Base-by-base conservation (phyloP, 2,329 filamentous ascomycete species). In the Graphilbum ipis-grandicollis region DNA sequence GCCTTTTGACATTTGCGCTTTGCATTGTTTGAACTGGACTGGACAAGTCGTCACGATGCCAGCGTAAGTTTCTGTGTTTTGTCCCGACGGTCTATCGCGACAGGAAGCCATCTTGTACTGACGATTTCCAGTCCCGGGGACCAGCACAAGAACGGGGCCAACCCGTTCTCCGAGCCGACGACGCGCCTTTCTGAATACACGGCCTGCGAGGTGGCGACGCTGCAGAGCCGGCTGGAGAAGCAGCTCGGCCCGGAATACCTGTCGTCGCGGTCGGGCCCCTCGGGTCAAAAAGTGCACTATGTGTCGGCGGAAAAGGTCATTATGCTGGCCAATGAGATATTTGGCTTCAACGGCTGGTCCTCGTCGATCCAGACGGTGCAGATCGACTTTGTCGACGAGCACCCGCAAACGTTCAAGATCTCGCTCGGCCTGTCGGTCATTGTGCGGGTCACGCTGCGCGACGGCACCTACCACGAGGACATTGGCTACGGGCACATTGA, bases 291-390 rank as follows among this genome's bases (percentile, higher is more conserved):
- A 52, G 81, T 98, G 15, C 84, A 93, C 54, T 98, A 98, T 57
- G 67, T 98, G 36, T 75, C 85, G n/a, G 86, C 85, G 1, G 88
- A 96, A 52, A 98, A 98, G 60, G 86, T 81, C 52, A 98, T 98
- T 54, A 80, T 82, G 40, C 76, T 94, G 36, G 86, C 86, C 37
- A 94, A 94, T 50, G 83, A 94, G 54, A 77, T 94, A 1, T 93
- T 94, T 59, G 86, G 86, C 9, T 94, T 94, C 63, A 93, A 94
- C 58, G 86, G 86, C 48, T 98, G 90, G 90, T 93, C 83, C 9
- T 93, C 83, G 39, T 79, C 80, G n/a, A 90, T 98, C 41, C 82
- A 88, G 52, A 85, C 92, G 52, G 80, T 94, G 28, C 80, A 93
- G 52, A 81, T 96, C 41, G 90, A 98, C 56, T 96, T 92, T 56